Evolutionary conservation across 768 basidiomycete genomes (phyloP).

Genomic region (Amyloporia xantha): DNA sequence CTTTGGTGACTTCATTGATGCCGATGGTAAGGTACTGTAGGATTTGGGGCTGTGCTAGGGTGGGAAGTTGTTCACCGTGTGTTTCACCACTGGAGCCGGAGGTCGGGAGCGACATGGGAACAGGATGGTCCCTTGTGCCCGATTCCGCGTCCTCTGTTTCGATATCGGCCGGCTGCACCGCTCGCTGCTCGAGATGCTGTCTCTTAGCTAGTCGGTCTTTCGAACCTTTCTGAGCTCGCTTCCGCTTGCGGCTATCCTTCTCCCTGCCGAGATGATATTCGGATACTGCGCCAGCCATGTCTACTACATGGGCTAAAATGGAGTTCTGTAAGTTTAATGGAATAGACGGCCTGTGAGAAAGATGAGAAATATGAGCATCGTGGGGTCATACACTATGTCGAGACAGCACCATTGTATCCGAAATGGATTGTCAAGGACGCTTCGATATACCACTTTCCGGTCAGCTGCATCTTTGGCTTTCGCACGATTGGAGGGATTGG

Average conservation of each 20-base stretch:
- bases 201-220: neutral
- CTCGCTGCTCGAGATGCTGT: neutral
- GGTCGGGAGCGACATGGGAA: neutral
- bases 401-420: slow-evolving; percentile 54
- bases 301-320: slow-evolving; percentile 44
- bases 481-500: slow-evolving; percentile 58
- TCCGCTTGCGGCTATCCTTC: slow-evolving; percentile 33
- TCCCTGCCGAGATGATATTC: slow-evolving; percentile 33
- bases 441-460: slow-evolving; percentile 60
- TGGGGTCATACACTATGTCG: neutral
- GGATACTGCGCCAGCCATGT: slow-evolving; percentile 44
- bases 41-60: slow-evolving; percentile 30
- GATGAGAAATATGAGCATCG: too few relatives aligned
- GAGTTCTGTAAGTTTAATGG: slow-evolving; percentile 57
- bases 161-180: neutral
- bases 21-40: slow-evolving; percentile 51
- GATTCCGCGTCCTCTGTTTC: neutral
- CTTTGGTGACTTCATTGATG: slow-evolving; percentile 76
- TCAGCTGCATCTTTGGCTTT: slow-evolving; percentile 39
- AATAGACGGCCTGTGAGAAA: slow-evolving; percentile 28
- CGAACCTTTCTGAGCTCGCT: slow-evolving; percentile 15
- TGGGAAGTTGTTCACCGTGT: neutral
- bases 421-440: slow-evolving; percentile 68
- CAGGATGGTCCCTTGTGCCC: neutral
- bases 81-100: neutral